These are phyloP conservation scores for Thymus quinquecostatus DNA, from an alignment of 257 asterid species.

Conservation along the genomic window DNA sequence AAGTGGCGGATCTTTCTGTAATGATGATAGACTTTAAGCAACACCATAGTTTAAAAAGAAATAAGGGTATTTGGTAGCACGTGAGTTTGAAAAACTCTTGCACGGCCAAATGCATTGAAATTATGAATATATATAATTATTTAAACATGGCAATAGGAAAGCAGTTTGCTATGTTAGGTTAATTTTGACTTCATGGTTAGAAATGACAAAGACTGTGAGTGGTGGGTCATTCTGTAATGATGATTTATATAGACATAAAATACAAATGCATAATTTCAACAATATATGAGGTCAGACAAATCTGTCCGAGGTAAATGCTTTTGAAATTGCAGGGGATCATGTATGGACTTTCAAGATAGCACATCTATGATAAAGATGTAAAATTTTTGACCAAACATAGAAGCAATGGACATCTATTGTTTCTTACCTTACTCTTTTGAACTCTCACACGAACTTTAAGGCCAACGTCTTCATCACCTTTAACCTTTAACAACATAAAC, in stretches of 20 bases:
- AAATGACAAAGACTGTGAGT: background rate
- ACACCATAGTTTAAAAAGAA: background rate
- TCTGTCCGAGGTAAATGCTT: background rate
- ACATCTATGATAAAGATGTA: background rate
- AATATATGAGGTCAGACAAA: background rate
- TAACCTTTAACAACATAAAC: constrained; percentile 50
- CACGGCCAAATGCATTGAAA: background rate
- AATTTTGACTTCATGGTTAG: background rate
- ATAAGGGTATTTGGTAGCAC: no score
- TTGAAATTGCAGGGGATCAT: background rate
- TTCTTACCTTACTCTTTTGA: constrained; percentile 92
- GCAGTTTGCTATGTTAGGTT: background rate
- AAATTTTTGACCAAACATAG: background rate
- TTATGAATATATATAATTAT: no score
- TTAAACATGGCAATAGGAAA: background rate
- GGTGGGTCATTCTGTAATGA: constrained; percentile 4
- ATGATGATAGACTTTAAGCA: background rate
- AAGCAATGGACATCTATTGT: background rate
- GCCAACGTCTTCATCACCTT: constrained; percentile 96
- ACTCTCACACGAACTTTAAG: constrained; percentile 97
- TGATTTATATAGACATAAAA: background rate
- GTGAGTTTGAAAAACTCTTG: no score
- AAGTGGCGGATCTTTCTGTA: background rate
- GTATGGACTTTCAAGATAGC: constrained; percentile 9
- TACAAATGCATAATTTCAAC: background rate